Conservation (phyloP, 2,329 filamentous ascomycete species). For the Phialophora macrospora region DNA sequence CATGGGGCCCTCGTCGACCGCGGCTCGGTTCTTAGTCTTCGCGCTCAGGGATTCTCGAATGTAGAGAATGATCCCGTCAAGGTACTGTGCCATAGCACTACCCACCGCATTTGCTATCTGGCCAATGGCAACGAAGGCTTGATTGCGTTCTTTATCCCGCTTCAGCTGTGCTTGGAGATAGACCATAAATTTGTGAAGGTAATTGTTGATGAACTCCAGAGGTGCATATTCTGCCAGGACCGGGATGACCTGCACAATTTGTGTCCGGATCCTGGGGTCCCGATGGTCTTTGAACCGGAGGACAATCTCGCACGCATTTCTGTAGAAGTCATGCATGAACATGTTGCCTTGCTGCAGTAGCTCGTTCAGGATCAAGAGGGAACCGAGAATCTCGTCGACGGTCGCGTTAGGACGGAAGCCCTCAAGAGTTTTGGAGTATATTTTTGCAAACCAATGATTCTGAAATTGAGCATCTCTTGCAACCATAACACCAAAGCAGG, state of each 20-base stretch:
- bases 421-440: conserved; percentile 81
- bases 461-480: conserved; percentile 89
- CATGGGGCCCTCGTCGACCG: conserved; percentile 71
- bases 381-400: conserved; percentile 90
- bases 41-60: conserved; percentile 72
- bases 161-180: conserved; percentile 93
- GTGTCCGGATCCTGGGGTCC: conserved; percentile 83
- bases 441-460: conserved; percentile 84
- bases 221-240: conserved; percentile 92
- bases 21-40: conserved; percentile 56
- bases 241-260: conserved; percentile 88
- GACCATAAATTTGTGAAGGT: conserved; percentile 95
- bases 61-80: conserved; percentile 91
- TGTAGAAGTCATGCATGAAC: conserved; percentile 98
- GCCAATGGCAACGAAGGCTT: conserved; percentile 93
- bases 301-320: conserved; percentile 89
- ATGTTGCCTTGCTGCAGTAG: conserved; percentile 93
- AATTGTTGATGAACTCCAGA: conserved; percentile 81
- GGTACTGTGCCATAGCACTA: conserved; percentile 90
- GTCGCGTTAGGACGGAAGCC: conserved; percentile 76
- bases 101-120: conserved; percentile 96
- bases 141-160: conserved; percentile 90
- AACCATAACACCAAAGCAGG: conserved; percentile 93
- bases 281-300: conserved; percentile 91
- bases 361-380: conserved; percentile 88